Base-by-base conservation (phyloP, 2,329 filamentous ascomycete species). In the Juglanconis sp. region DNA sequence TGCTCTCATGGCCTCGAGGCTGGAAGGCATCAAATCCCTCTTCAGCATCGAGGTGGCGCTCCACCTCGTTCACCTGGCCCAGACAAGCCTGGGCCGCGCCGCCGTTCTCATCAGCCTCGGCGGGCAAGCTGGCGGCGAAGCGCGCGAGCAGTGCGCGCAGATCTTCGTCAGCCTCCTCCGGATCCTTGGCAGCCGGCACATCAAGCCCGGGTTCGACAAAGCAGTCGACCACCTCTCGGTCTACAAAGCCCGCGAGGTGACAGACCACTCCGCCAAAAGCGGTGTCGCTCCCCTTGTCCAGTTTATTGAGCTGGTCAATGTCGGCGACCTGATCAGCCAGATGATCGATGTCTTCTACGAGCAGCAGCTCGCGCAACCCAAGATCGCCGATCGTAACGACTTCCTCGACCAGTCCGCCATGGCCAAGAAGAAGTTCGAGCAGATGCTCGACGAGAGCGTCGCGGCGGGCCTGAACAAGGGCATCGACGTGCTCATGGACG, bases 331-430 rank as follows among this genome's bases (percentile, higher is more conserved):
- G 60, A 99, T 99, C 68, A 92, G 96, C 62, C 95, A 99, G 73
- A 99, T 99, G 95, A 87, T 99, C 61, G 95, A 99, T 71, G 92
- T 99, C 38, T 99, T 99, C 72, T 99, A 96, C 75, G 90, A 96
- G 71, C 95, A 98, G 76, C 95, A 99, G 76, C 84, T 99, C 34
- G 87, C 92, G 5, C 84, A 86, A 1, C 85, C 90, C 13, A 90
- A 90, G 68, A 87, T 99, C 56, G 90, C 90, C 1, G 94, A 98
- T 71, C 87, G 90, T 48, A 96, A 96, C 71, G 95, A 99, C 75
- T 99, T 99, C 69, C 81, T 99, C 52, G 92, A 96, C 70, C 90
- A 92, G 24, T 91, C 93, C 0, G 90, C 90, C 36, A 89, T 97
- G 68, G 93, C 95, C 65, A 99, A 99, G 84, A 98, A 97, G 78